Percentiles rank a stretch among this genome's conserved stretches.
Evolutionary conservation across 441 rosid genomes (phyloP).

Genomic region (Brassica balearica): DNA sequence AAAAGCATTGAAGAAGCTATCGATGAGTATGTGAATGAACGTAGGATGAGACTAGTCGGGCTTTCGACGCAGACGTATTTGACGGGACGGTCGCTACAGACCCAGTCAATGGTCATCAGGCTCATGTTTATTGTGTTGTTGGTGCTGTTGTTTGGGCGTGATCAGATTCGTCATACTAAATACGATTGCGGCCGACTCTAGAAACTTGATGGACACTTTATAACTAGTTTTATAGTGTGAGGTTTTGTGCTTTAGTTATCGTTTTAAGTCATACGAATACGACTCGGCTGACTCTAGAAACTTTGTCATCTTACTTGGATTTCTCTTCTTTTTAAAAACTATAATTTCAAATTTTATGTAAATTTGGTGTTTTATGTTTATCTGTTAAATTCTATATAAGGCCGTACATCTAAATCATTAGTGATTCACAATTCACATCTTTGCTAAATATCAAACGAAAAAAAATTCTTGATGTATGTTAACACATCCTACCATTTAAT

Average conservation of each 20-base stretch:
- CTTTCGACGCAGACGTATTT: constrained; percentile 55
- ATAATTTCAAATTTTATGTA: neutral
- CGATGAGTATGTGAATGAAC: constrained; percentile 51
- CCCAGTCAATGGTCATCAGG: constrained; percentile 43
- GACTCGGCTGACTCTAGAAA: neutral
- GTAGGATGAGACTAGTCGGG: constrained; percentile 59
- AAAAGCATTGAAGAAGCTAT: constrained; percentile 45
- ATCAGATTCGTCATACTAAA: constrained; percentile 43
- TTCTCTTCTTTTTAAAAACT: neutral
- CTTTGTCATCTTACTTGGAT: neutral
- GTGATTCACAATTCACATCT: neutral
- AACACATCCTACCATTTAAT: neutral
- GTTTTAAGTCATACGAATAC: neutral
- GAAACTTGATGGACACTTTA: constrained; percentile 14
- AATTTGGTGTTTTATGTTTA: neutral
- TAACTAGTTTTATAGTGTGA: constrained; percentile 1
- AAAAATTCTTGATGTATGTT: neutral
- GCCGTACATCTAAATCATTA: neutral
- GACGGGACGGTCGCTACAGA: constrained; percentile 42
- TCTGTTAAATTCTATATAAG: neutral
- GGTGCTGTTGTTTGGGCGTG: constrained; percentile 47
- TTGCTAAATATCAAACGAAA: too few relatives aligned
- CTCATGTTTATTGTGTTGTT: constrained; percentile 35
- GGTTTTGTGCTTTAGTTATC: constrained; percentile 14
- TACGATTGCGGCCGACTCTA: constrained; percentile 53